A percentile compares a stretch with the other conserved stretches of the same genome.
Conservation (phyloP, 2,329 filamentous ascomycete genomes). For the Dryadomyces quercivorus region DNA sequence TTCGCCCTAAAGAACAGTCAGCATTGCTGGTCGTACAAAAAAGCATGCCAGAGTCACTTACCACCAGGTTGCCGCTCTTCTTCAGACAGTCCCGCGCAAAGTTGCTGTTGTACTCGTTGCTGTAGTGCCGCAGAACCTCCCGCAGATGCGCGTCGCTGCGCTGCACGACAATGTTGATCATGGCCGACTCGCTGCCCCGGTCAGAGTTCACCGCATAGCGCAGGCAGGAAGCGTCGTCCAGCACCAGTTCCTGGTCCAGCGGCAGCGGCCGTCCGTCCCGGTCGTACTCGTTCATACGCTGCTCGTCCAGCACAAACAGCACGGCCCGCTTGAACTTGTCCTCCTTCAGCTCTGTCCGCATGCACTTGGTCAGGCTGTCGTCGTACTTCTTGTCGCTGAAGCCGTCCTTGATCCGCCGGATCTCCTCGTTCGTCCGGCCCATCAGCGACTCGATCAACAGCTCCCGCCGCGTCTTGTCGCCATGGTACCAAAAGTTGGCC, state of each 20-base stretch:
- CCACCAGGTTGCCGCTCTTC: conserved; percentile 85
- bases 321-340: conserved; percentile 94
- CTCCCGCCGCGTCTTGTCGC: conserved; percentile 71
- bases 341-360: conserved; percentile 84
- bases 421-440: conserved; percentile 80
- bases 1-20: conserved; percentile 54
- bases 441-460: conserved; percentile 88
- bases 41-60: conserved; percentile 36
- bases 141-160: conserved; percentile 72
- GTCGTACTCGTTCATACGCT: conserved; percentile 71
- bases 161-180: conserved; percentile 74
- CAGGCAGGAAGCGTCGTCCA: conserved; percentile 62
- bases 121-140: conserved; percentile 68
- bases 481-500: conserved; percentile 97
- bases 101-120: conserved; percentile 59
- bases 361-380: conserved; percentile 70
- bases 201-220: conserved; percentile 56
- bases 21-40: not conserved
- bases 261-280: conserved; percentile 44
- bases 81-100: conserved; percentile 79
- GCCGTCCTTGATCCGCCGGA: conserved; percentile 70
- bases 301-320: conserved; percentile 68
- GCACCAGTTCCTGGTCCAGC: conserved; percentile 47
- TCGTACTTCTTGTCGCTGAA: conserved; percentile 89
- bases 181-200: conserved; percentile 74